Conservation (phyloP, 345 rosid genomes). For the Rhodamnia rubescens region DNA sequence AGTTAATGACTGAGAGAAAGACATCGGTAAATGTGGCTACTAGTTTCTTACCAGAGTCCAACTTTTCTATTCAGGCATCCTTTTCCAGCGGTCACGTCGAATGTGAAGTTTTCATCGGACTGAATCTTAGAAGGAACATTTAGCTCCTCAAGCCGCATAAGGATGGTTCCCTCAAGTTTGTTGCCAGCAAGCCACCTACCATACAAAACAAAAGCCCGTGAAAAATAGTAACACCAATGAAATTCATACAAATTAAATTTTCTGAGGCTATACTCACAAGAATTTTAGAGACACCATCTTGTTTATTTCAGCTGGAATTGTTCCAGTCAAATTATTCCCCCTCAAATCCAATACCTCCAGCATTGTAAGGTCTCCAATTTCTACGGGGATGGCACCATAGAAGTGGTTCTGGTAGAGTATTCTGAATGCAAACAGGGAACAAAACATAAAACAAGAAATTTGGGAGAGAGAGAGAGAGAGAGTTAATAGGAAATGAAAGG, state of each 20-base stretch:
- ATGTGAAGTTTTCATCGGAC: slow-evolving; percentile 28
- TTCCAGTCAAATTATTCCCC: slow-evolving; percentile 57
- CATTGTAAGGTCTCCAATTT: slow-evolving; percentile 41
- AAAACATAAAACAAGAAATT: background rate
- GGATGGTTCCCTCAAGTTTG: slow-evolving; percentile 46
- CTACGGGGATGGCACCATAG: slow-evolving; percentile 58
- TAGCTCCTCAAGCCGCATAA: slow-evolving; percentile 37
- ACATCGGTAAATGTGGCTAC: background rate
- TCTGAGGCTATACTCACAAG: slow-evolving; percentile 43
- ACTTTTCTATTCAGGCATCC: slow-evolving; percentile 43
- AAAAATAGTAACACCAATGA: background rate
- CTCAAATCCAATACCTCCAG: slow-evolving; percentile 62
- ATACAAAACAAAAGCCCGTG: slow-evolving; percentile 1
- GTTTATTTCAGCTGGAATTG: slow-evolving; percentile 50
- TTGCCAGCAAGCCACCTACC: slow-evolving; percentile 67
- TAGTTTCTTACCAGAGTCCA: slow-evolving; percentile 47
- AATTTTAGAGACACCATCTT: slow-evolving; percentile 31
- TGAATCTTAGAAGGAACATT: slow-evolving; percentile 45
- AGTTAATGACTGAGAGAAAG: background rate
- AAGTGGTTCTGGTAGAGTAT: slow-evolving; percentile 41
- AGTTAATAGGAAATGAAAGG: background rate
- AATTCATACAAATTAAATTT: background rate
- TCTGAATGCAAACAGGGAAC: slow-evolving; percentile 17
- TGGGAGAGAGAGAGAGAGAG: background rate
- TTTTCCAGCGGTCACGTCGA: slow-evolving; percentile 12